These are phyloP conservation scores for Ophiocordyceps camponoti-rufipedis DNA, from an alignment of 2,329 filamentous ascomycete genomes.

Conservation along the genomic window DNA sequence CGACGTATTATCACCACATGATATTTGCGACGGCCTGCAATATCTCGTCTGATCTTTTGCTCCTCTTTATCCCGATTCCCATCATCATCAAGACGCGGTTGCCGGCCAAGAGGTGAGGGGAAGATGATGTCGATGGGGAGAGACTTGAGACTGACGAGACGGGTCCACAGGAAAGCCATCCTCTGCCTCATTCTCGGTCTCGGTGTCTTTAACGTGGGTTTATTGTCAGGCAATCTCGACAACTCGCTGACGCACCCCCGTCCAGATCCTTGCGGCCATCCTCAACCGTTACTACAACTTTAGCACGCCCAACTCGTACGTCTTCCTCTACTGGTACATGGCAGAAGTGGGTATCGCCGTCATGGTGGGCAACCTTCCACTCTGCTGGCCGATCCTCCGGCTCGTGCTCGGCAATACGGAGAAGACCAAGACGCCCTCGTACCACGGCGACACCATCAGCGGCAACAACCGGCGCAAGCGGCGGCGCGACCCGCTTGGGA, in stretches of 20 bases:
- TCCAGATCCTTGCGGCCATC: conserved; percentile 34
- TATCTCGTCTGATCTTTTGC: conserved; percentile 23
- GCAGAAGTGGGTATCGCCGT: conserved; percentile 40
- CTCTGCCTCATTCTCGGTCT: conserved; percentile 36
- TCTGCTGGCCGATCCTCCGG: conserved; percentile 38
- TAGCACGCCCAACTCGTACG: conserved; percentile 30
- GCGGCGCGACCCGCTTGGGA: conserved; percentile 3
- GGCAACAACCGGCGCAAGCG: conserved; percentile 2
- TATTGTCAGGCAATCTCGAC: not conserved
- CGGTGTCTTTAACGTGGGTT: conserved; percentile 25
- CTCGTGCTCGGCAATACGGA: conserved; percentile 14
- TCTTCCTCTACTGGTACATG: conserved; percentile 43
- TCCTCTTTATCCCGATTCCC: conserved; percentile 25
- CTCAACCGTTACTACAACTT: conserved; percentile 47
- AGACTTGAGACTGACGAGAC: not conserved
- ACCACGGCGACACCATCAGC: conserved; percentile 6
- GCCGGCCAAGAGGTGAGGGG: conserved; percentile 10
- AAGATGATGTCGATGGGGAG: not conserved
- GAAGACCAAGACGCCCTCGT: conserved; percentile 8
- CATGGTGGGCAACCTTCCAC: conserved; percentile 41
- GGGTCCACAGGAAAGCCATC: conserved; percentile 25
- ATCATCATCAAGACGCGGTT: conserved; percentile 22
- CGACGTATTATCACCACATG: conserved; percentile 26
- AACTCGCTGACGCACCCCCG: not conserved
- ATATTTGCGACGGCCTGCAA: conserved; percentile 28